A percentile compares a stretch with the other conserved stretches of the same genome.
Conservation (phyloP, 2,329 filamentous ascomycete genomes). For the Fusarium scirpi region DNA sequence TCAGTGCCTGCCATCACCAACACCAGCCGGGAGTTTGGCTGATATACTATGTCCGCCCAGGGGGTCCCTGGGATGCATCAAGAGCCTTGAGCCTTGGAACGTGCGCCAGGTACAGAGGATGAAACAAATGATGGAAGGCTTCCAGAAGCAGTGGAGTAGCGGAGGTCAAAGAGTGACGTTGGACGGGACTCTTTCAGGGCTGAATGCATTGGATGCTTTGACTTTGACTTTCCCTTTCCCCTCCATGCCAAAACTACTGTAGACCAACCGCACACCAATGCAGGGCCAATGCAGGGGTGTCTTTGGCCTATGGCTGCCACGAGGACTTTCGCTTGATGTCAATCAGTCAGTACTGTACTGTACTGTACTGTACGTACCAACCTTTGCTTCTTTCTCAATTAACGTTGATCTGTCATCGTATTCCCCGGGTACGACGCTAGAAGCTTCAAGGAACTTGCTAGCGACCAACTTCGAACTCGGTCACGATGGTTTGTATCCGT, state of each 20-base stretch:
- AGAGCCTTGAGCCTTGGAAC: conserved; percentile 26
- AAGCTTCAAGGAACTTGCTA: conserved; percentile 2
- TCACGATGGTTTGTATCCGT: conserved; percentile 1
- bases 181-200: conserved; percentile 36
- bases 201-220: conserved; percentile 36
- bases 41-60: conserved; percentile 31
- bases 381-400: conserved; percentile 43
- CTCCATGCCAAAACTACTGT: neutral
- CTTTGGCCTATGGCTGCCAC: conserved; percentile 47
- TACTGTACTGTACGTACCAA: conserved; percentile 8
- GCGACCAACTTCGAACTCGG: conserved; percentile 2
- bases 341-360: neutral
- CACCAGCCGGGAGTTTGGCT: conserved; percentile 39
- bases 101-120: conserved; percentile 42
- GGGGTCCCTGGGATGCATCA: conserved; percentile 31
- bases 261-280: conserved; percentile 18
- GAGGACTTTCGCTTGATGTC: conserved; percentile 38
- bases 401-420: conserved; percentile 33
- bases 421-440: conserved; percentile 38
- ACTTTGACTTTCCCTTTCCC: conserved; percentile 18
- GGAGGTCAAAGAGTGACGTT: conserved; percentile 24
- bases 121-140: conserved; percentile 47
- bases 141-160: conserved; percentile 47
- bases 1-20: conserved; percentile 19
- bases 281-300: conserved; percentile 42